A percentile compares a stretch with the other conserved stretches of the same genome.
phyloP scores from a whole-genome alignment of 2,329 filamentous ascomycete genomes.

The Fusarium falciforme region DNA sequence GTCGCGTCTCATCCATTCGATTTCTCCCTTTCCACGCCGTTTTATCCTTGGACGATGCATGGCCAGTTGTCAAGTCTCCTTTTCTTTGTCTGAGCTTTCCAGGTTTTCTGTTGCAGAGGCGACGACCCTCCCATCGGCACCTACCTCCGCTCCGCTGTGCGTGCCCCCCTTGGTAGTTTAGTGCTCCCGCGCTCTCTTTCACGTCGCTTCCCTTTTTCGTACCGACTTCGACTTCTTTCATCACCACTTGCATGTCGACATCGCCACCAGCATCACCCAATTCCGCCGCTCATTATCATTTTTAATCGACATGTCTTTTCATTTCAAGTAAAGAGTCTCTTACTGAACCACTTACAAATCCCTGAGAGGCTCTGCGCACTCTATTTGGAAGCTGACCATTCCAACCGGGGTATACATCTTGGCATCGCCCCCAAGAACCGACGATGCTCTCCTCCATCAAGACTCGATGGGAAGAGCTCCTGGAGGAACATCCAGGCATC shows the following conservation, averaged over 20 bases:
- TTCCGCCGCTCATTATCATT: neutral
- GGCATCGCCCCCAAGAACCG: constrained; percentile 14
- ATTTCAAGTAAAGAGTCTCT: constrained; percentile 19
- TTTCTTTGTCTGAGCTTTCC: neutral
- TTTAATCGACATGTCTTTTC: constrained; percentile 27
- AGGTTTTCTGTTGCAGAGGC: neutral
- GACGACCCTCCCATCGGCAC: neutral
- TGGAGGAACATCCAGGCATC: constrained; percentile 32
- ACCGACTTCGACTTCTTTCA: neutral
- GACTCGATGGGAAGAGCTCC: constrained; percentile 35
- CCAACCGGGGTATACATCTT: constrained; percentile 15
- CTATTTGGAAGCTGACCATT: constrained; percentile 20
- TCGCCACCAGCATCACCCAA: neutral
- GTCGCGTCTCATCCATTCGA: neutral
- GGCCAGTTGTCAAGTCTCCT: neutral
- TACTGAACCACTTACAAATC: constrained; percentile 2
- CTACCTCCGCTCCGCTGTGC: neutral
- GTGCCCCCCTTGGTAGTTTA: neutral
- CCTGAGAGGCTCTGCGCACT: constrained; percentile 11
- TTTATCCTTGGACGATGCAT: neutral
- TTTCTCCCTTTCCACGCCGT: neutral
- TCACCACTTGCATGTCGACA: neutral
- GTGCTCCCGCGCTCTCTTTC: neutral
- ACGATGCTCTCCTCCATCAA: constrained; percentile 38
- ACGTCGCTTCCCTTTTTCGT: neutral